Base-by-base conservation (phyloP, 2,329 filamentous ascomycete species). In the Pestalotiopsis sp. region DNA sequence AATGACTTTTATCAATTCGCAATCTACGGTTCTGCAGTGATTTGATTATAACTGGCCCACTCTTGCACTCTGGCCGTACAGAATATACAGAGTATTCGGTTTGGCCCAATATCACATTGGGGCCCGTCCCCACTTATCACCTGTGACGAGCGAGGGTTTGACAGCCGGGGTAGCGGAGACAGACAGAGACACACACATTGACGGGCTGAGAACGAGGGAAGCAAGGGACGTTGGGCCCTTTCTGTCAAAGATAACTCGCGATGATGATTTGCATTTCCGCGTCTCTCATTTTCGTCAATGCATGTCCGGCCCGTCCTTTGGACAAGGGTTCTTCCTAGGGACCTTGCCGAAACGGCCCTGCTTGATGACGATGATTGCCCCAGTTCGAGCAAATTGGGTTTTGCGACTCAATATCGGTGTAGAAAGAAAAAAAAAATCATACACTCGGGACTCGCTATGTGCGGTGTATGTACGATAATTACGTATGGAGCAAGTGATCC, bases 251-350 rank as follows among this genome's bases (percentile, higher is more conserved):
- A 70, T 66, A 68, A 66, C 69, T 71, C 69, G 71, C 71, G 5
- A 52, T n/a, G 72, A 73, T 74, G 73, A 74, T 74, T 69, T 74
- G 73, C 73, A 74, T 73, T 70, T 57, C 60, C 36, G 36, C 70
- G 20, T 17, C 45, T 52, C 6, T 31, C 27, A 31, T 31, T 61
- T 63, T 66, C 39, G 59, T 66, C 49, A 64, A 63, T 45, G 39
- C 52, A n/a, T 52, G 52, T n/a, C 56, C 64, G 36, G 56, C 57
- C 64, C 52, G 64, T 36, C 31, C 45, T 52, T 52, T n/a, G 9
- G 59, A 61, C 59, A 36, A 36, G 59, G 59, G 27, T 61, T 27
- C 27, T 23, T 11, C 25, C 25, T 12, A 27, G 31, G 36, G 59
- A 36, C 59, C 59, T 61, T 61, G 59, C 59, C 59, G 27, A 61